Base-by-base conservation (phyloP, 345 rosid genomes). In the Lumnitzera littorea region DNA sequence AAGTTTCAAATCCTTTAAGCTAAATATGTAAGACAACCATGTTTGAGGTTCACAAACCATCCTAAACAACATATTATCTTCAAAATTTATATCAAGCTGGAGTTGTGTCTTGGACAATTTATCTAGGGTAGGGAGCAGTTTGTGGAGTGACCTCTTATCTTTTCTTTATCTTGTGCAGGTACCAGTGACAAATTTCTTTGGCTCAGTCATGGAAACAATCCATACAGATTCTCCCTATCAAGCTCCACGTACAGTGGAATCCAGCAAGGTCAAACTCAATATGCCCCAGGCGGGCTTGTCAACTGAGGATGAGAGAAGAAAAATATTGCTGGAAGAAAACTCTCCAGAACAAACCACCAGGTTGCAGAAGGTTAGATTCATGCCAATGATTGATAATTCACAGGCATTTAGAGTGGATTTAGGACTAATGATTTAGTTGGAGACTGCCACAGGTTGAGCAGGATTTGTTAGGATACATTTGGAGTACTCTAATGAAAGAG, bases 161-260 rank as follows among this genome's bases (percentile, higher is more conserved):
- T 56, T 65, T 27, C 48, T 60, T 66, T 68, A 16, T 60, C n/a
- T 67, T 36, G 43, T 36, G 43, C 43, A 94, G 97, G 97, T 88
- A 56, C 92, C 97, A 0, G 97, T 90, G 70, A 94, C 97, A 3
- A 91, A 85, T 73, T 90, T 94, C 86, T 94, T 90, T 25, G 97
- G 96, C 55, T 94, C 97, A 8, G 95, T 94, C 53, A 90, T 90
- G 99, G 97, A 94, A 82, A 85, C 96, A 11, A 67, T 88, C 53
- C 91, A 83, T 66, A 90, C 96, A 24, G 91, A 84, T 70, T 82
- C 77, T 61, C 83, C 96, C 47, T 94, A 94, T 74, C 56, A 54
- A 63, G 79, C 73, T 57, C 58, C 61, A 60, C 67, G 75, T 62
- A 73, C 68, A 61, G 75, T 68, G 66, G 71, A n/a, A 25, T 64